Conservation (phyloP, 768 basidiomycete species). For the Lactifluus subvellereus region DNA sequence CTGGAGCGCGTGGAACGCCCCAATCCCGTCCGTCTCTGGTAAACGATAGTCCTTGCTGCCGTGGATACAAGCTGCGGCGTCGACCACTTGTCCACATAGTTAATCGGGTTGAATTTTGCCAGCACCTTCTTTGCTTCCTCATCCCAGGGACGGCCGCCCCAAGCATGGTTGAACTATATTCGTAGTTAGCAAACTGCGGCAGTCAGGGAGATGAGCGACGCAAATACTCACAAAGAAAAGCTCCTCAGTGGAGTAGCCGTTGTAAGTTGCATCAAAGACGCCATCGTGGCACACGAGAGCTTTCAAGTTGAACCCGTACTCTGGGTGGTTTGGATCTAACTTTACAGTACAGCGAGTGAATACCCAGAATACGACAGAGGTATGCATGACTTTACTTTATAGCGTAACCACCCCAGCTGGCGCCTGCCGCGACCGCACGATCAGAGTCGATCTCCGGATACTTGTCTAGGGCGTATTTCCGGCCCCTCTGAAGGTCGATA, state of each 20-base stretch:
- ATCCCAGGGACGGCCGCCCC: slow-evolving; percentile 80
- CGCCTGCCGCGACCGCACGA: slow-evolving; percentile 70
- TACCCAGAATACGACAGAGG: background rate
- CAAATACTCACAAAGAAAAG: slow-evolving; percentile 69
- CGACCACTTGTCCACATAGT: slow-evolving; percentile 78
- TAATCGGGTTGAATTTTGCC: slow-evolving; percentile 70
- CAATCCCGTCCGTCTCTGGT: slow-evolving; percentile 79
- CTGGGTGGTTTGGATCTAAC: slow-evolving; percentile 94
- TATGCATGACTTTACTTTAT: slow-evolving; percentile 53
- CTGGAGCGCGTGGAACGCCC: slow-evolving; percentile 79
- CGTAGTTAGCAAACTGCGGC: background rate
- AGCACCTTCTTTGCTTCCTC: slow-evolving; percentile 46
- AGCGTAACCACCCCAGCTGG: slow-evolving; percentile 83
- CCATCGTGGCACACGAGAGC: slow-evolving; percentile 92
- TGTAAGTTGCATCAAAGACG: slow-evolving; percentile 75
- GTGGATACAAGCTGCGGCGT: slow-evolving; percentile 85
- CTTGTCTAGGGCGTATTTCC: slow-evolving; percentile 58
- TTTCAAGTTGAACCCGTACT: slow-evolving; percentile 84
- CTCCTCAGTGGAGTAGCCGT: slow-evolving; percentile 88
- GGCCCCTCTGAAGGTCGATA: slow-evolving; percentile 67
- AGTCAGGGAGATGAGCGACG: background rate
- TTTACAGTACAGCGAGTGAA: slow-evolving; percentile 30
- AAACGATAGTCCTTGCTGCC: slow-evolving; percentile 86
- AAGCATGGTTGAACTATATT: slow-evolving; percentile 75
- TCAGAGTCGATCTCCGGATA: slow-evolving; percentile 60